Evolutionary conservation across 164 flowering plant species (phyloP).

Genomic region (Macadamia tetraphylla): DNA sequence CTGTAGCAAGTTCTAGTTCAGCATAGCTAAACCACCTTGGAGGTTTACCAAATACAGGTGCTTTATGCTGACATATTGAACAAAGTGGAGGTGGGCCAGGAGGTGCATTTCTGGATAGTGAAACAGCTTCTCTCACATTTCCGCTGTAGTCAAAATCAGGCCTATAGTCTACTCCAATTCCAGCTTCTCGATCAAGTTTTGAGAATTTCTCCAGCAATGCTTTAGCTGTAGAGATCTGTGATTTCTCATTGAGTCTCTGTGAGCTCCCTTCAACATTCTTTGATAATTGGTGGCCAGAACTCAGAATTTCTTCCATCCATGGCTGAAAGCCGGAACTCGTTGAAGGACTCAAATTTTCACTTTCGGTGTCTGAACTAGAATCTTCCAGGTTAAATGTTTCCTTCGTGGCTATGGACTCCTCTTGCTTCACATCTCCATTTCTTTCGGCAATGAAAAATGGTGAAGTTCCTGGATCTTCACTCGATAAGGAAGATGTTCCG

Average conservation of each 20-base stretch:
- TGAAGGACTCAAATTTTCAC: conserved; percentile 35
- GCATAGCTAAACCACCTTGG: conserved; percentile 75
- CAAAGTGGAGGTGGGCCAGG: conserved; percentile 84
- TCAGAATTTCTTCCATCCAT: conserved; percentile 44
- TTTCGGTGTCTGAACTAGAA: conserved; percentile 59
- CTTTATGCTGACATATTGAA: conserved; percentile 78
- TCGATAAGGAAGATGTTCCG: conserved; percentile 75
- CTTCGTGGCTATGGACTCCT: conserved; percentile 12
- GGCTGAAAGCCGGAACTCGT: conserved; percentile 36
- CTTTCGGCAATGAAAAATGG: conserved; percentile 41
- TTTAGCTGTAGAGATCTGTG: conserved; percentile 29
- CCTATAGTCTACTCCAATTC: conserved; percentile 30
- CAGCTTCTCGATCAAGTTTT: conserved; percentile 37
- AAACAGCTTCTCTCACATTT: conserved; percentile 55
- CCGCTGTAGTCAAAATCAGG: conserved; percentile 33
- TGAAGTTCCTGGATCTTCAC: conserved; percentile 65
- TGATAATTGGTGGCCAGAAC: conserved; percentile 28
- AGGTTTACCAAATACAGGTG: conserved; percentile 81
- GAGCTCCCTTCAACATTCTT: conserved; percentile 23
- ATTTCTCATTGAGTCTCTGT: conserved; percentile 21
- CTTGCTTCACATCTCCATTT: conserved; percentile 32
- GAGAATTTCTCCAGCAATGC: conserved; percentile 42
- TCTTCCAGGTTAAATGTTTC: conserved; percentile 28
- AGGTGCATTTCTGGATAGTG: conserved; percentile 52
- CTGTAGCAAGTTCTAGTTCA: conserved; percentile 76